Base-by-base conservation (phyloP, 1,284 basidiomycete species). In the Puccinia hordei region DNA sequence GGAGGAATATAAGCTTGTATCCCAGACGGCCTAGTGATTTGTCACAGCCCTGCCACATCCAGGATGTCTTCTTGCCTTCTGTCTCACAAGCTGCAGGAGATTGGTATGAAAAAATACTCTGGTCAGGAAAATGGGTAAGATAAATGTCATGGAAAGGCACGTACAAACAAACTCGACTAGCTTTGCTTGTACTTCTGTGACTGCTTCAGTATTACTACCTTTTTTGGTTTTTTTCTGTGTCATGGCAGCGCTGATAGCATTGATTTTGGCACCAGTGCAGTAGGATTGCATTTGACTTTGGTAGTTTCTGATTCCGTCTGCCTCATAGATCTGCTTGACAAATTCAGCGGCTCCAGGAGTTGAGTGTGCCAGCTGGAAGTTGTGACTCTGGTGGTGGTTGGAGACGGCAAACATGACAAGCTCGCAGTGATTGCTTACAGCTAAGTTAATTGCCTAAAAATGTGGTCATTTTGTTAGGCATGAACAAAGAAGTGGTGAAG, bases 321-420 rank as follows among this genome's bases (percentile, higher is more conserved):
- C 66, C n/a, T 44, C n/a, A 22, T 44, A 46, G 1, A 68, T 68
- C 27, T 68, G 41, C 27, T 68, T 44, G 41, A 68, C 66, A 51
- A 68, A 68, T 12, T 68, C 66, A 4, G 46, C 66, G 3, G 66
- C 66, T 6, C 66, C 66, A 5, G 66, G 41, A 0, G 66, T 68
- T 0, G 66, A 13, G 9, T 38, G 41, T 2, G 15, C 27, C 17
- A 46, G 41, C 24, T 68, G 66, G 13, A 68, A 68, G 13, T 68
- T 68, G 24, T 68, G 6, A 17, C 27, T 33, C 38, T 24, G 10
- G 3, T 49, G 66, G 66, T 68, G 66, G 15, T 24, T 68, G 22
- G 66, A 68, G 1, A 68, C 66, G 27, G 66, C 66, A 49, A 68
- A 68, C 66, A 68, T 46, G 9, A 68, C 66, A 1, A 68, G 17